phyloP scores from a whole-genome alignment of 257 asterid genomes.

The Primulina tabacum region DNA sequence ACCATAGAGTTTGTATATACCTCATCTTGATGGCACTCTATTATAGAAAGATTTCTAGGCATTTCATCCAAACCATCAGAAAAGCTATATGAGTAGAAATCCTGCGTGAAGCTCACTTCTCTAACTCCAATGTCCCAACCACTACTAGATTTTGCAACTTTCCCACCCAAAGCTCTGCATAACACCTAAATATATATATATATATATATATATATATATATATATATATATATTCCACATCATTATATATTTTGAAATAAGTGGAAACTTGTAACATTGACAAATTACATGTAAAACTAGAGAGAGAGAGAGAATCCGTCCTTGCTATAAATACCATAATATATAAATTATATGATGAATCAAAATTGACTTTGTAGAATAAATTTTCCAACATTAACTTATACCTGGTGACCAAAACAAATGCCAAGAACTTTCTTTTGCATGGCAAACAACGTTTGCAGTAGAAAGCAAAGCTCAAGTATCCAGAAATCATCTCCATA shows the following conservation, averaged over 20 bases:
- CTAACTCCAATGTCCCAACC: slow-evolving; percentile 88
- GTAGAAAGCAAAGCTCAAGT: slow-evolving; percentile 46
- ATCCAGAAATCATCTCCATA: slow-evolving; percentile 60
- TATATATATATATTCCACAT: no score
- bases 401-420: slow-evolving; percentile 77
- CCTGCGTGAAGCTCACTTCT: slow-evolving; percentile 41
- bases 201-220: no score
- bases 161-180: slow-evolving; percentile 75
- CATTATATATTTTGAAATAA: no score
- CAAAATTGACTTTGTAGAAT: background rate
- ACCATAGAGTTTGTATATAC: slow-evolving; percentile 22
- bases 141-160: slow-evolving; percentile 44
- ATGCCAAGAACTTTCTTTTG: slow-evolving; percentile 70
- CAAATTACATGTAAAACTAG: no score
- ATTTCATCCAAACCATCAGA: slow-evolving; percentile 38
- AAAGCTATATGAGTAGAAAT: slow-evolving; percentile 33
- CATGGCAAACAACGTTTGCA: slow-evolving; percentile 46
- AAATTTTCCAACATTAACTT: background rate
- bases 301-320: no score
- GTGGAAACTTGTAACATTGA: no score
- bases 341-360: no score
- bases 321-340: no score
- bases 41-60: slow-evolving; percentile 49
- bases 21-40: slow-evolving; percentile 83
- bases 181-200: slow-evolving; percentile 36